Evolutionary conservation across 768 basidiomycete genomes (phyloP).

Genomic region (Russula vinacea): DNA sequence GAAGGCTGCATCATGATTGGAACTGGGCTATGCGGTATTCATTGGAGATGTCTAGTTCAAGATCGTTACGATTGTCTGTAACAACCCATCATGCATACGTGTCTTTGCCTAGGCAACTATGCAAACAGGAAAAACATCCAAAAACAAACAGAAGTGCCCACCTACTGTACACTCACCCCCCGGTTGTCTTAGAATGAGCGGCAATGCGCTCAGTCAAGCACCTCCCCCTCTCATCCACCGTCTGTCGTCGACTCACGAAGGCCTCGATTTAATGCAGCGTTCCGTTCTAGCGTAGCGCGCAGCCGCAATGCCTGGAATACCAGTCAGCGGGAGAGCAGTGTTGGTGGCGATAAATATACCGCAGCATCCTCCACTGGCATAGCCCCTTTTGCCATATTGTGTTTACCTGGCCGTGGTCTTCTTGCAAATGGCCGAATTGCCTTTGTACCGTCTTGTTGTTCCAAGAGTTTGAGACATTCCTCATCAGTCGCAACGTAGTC

Average conservation of each 20-base stretch:
- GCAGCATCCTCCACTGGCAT: constrained; percentile 79
- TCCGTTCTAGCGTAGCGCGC: constrained; percentile 45
- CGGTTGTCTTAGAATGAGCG: not conserved
- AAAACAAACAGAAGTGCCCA: constrained; percentile 24
- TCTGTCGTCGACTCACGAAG: constrained; percentile 20
- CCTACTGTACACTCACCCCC: not conserved
- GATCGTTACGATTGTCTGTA: constrained; percentile 20
- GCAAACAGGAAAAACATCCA: constrained; percentile 33
- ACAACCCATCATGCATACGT: constrained; percentile 25
- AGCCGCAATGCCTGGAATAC: constrained; percentile 59
- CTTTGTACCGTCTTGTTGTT: constrained; percentile 36
- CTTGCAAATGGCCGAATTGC: constrained; percentile 45
- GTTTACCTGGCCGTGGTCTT: constrained; percentile 63
- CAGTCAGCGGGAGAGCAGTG: constrained; percentile 2
- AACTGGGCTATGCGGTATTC: not conserved
- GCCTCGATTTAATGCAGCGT: constrained; percentile 22
- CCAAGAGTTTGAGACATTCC: constrained; percentile 66
- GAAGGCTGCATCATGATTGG: constrained; percentile 47
- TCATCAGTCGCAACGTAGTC: constrained; percentile 69
- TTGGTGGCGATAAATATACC: constrained; percentile 42
- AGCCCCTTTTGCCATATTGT: constrained; percentile 88
- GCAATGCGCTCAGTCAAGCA: not conserved
- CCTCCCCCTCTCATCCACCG: constrained; percentile 11
- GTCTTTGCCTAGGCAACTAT: constrained; percentile 25
- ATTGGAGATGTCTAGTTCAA: constrained; percentile 12